These are phyloP conservation scores for Gentiana macrophylla DNA, from an alignment of 257 asterid species.

Conservation along the genomic window DNA sequence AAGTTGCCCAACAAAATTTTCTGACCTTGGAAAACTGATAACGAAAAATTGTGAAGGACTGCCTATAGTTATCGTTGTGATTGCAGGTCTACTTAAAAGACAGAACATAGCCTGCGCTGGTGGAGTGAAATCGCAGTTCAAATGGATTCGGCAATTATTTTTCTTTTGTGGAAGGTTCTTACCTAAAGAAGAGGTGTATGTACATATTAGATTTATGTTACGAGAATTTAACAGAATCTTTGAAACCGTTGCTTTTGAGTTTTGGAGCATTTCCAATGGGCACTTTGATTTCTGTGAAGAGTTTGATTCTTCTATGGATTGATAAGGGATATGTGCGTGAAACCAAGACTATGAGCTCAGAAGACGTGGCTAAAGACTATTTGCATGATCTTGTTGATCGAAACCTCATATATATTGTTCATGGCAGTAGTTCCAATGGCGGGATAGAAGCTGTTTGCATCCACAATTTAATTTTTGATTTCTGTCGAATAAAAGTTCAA, in stretches of 20 bases:
- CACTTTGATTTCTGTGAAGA: constrained; percentile 2
- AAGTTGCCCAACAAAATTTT: neutral
- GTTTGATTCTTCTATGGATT: constrained; percentile 10
- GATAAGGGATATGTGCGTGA: constrained; percentile 12
- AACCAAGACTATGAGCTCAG: neutral
- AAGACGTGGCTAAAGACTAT: constrained; percentile 2
- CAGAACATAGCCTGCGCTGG: neutral
- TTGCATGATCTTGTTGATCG: constrained; percentile 7
- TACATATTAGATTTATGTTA: neutral
- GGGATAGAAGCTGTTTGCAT: constrained; percentile 5
- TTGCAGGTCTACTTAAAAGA: neutral
- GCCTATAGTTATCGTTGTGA: neutral
- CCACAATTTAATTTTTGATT: constrained; percentile 7
- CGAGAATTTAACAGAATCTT: no score
- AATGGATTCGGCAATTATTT: no score
- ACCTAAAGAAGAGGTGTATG: neutral
- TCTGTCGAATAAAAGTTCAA: constrained; percentile 4
- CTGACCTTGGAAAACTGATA: neutral
- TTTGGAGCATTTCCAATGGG: constrained; percentile 9
- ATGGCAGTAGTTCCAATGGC: neutral
- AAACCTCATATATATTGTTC: constrained; percentile 4
- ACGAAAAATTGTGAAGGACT: constrained; percentile 1
- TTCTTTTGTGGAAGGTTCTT: no score
- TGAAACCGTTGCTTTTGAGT: no score
- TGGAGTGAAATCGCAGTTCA: neutral